Evolutionary conservation across 495 filamentous ascomycete genomes (phyloP).

Genomic region (Platismatia glauca): DNA sequence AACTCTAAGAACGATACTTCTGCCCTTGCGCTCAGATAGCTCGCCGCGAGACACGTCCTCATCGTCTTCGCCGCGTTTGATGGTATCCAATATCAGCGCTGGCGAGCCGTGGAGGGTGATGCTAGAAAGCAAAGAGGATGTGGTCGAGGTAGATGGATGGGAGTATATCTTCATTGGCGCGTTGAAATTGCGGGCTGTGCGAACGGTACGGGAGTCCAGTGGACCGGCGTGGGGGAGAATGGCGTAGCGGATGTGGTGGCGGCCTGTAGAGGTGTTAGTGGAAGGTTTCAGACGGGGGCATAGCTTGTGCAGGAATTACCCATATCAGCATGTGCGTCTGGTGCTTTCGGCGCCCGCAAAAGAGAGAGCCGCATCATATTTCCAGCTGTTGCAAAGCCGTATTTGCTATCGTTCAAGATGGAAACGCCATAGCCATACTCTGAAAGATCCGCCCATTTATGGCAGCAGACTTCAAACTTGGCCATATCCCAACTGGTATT

Average conservation of each 20-base stretch:
- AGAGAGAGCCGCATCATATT: conserved; percentile 86
- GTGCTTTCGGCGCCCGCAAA: conserved; percentile 87
- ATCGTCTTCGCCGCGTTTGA: conserved; percentile 94
- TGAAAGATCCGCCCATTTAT: conserved; percentile 94
- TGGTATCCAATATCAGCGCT: conserved; percentile 66
- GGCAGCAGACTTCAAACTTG: conserved; percentile 97
- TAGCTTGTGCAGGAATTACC: conserved; percentile 30
- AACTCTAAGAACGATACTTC: conserved; percentile 70
- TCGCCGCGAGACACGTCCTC: conserved; percentile 71
- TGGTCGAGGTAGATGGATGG: conserved; percentile 30
- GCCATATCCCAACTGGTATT: conserved; percentile 99
- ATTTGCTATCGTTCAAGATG: conserved; percentile 92
- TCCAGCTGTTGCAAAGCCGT: conserved; percentile 89
- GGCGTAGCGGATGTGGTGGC: conserved; percentile 80
- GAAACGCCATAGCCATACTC: conserved; percentile 88
- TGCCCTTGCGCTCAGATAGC: conserved; percentile 58
- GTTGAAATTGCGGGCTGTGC: conserved; percentile 85
- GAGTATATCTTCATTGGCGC: conserved; percentile 52
- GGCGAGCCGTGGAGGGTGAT: conserved; percentile 48
- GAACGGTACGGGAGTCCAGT: conserved; percentile 63
- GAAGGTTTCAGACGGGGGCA: background rate
- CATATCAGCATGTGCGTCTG: conserved; percentile 96
- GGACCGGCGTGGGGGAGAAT: conserved; percentile 75
- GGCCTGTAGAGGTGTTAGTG: conserved; percentile 31
- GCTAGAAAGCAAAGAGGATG: conserved; percentile 34